Evolutionary conservation across 768 basidiomycete species (phyloP), one percentile per base, ranked within the genome.

Genomic region (Panellus pusillus): DNA sequence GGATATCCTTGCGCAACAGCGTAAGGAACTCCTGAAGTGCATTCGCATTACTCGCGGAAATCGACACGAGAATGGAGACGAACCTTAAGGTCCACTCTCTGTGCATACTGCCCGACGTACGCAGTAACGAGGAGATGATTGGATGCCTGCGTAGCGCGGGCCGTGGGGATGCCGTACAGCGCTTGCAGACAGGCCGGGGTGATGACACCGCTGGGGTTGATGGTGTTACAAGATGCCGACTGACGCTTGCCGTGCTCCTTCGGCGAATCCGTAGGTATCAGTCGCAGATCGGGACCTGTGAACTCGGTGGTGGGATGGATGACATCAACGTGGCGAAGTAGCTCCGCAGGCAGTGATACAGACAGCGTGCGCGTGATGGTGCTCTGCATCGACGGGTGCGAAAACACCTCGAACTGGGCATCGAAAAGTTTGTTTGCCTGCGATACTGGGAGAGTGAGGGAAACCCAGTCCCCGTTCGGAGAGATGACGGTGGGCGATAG

Each of bases 361-460:
- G 31, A 40, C 37, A 49, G 47, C 12, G 47, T 49, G 47, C 47
- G 47, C 4, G 47, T 49, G 27, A 49, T 40, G 12, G 41, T 15
- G 1, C 17, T 14, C 6, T 44, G 20, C 37, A n/a, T 19, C 14
- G 6, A 13, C 9, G 52, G 44, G 9, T 29, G 52, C 28, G 39
- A 47, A 44, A 46, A 54, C 18, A 40, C 18, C 17, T 45, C 44
- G n/a, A 52, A 52, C 17, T 52, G 14, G 15, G 51, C 37, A 19
- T 36, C 43, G 29, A 54, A 54, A 9, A 54, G 52, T 28, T 27
- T 41, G 18, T 54, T 54, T 29, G 52, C 52, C n/a, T 47, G 44
- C 9, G 45, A 41, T 12, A 54, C 52, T 7, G 52, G 52, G 13
- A 54, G 44, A 15, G 52, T 40, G 24, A 54, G 19, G 13, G 52